phyloP scores from a whole-genome alignment of 2,329 filamentous ascomycete genomes.

The Trichoderma pleuroti region DNA sequence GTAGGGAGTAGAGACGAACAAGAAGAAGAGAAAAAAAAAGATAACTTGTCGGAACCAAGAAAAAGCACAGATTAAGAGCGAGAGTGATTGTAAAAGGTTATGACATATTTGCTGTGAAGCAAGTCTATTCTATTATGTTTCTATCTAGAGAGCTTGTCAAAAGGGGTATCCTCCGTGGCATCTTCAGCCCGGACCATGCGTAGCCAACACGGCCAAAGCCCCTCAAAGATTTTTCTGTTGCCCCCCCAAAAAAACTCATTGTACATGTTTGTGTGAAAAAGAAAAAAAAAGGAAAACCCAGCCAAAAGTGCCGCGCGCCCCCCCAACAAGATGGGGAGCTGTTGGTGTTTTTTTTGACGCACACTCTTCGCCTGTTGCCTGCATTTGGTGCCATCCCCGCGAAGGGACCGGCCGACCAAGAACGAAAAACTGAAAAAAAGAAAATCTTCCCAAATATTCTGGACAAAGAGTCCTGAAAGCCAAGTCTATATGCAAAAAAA shows the following conservation, averaged over 20 bases:
- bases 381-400: constrained; percentile 5
- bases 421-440: constrained; percentile 15
- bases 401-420: constrained; percentile 15
- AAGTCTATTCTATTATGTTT: constrained; percentile 17
- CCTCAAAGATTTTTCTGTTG: constrained; percentile 20
- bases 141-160: constrained; percentile 14
- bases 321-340: constrained; percentile 1
- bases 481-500: constrained; percentile 22
- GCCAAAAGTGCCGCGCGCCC: not conserved
- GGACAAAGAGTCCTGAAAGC: constrained; percentile 18
- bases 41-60: too few species aligned
- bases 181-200: constrained; percentile 34
- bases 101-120: constrained; percentile 16
- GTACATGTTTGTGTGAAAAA: constrained; percentile 1
- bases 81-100: not conserved
- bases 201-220: constrained; percentile 23
- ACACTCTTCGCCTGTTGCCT: not conserved
- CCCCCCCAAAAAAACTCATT: constrained; percentile 10
- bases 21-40: not conserved
- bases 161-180: constrained; percentile 29
- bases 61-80: not conserved
- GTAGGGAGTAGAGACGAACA: not conserved
- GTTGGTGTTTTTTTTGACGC: not conserved
- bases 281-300: not conserved
- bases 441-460: constrained; percentile 14